These are phyloP conservation scores for Podochytrium sp. DNA, from an alignment of 192 early-diverging fungal species.

Conservation along the genomic window DNA sequence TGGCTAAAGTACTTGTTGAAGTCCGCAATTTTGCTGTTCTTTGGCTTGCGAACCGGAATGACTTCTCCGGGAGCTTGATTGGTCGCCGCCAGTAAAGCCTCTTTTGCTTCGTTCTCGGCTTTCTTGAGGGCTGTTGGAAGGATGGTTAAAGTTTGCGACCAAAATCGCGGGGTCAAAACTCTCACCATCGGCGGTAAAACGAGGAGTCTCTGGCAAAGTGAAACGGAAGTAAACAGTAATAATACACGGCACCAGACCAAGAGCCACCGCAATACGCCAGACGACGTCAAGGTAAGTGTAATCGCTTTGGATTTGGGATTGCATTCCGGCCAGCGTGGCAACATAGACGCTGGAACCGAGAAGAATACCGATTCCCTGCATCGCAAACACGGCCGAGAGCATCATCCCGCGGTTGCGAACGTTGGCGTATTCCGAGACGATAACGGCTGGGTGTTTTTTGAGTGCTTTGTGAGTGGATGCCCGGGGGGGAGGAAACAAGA, in stretches of 20 bases:
- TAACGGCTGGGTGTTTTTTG: too few relatives aligned
- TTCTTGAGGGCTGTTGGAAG: too few relatives aligned
- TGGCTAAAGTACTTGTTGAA: constrained; percentile 68
- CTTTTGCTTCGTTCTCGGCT: too few relatives aligned
- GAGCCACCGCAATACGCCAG: constrained; percentile 86
- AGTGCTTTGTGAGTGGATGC: too few relatives aligned
- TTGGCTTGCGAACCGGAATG: too few relatives aligned
- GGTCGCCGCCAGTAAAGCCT: too few relatives aligned
- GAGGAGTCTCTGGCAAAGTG: constrained; percentile 93
- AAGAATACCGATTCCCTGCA: constrained; percentile 91
- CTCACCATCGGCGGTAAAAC: constrained; percentile 70
- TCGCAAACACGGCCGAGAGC: constrained; percentile 87
- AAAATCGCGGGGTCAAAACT: too few relatives aligned
- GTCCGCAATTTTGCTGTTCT: constrained; percentile 1
- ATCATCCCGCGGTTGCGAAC: constrained; percentile 82
- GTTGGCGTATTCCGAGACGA: constrained; percentile 89
- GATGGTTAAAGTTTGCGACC: too few relatives aligned
- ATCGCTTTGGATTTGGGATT: constrained; percentile 67
- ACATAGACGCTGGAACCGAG: constrained; percentile 76
- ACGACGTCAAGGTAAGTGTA: constrained; percentile 74
- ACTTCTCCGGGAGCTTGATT: too few relatives aligned
- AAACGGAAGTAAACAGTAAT: constrained; percentile 83
- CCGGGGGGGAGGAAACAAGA: too few relatives aligned
- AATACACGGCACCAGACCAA: constrained; percentile 82
- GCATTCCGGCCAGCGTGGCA: constrained; percentile 71